phyloP scores from a whole-genome alignment of 805 yeast genomes.

The Lachancea dasiensis region DNA sequence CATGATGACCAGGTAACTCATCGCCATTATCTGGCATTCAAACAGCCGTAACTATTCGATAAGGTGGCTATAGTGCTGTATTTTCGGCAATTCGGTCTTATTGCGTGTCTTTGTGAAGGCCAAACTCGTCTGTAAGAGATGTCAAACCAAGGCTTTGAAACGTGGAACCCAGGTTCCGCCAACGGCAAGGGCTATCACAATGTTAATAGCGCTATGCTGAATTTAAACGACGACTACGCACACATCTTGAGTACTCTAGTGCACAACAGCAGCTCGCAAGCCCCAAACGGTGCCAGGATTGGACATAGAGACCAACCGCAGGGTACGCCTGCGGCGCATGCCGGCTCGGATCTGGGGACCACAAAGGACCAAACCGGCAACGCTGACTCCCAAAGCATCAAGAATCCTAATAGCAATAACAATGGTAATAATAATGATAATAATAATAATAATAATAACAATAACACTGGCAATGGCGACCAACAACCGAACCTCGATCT shows the following conservation, averaged over 20 bases:
- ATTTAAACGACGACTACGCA: conserved; percentile 25
- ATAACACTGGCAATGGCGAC: no score
- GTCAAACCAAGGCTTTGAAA: conserved; percentile 3
- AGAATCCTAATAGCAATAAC: no score
- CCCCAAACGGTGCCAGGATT: conserved; percentile 7
- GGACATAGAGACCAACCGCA: neutral
- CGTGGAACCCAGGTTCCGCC: conserved; percentile 6
- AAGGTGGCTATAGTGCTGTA: conserved; percentile 1
- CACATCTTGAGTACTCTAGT: conserved; percentile 23
- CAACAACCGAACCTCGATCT: conserved; percentile 23
- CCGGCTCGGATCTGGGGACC: no score
- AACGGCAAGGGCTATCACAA: conserved; percentile 4
- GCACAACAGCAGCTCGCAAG: conserved; percentile 13
- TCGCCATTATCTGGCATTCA: neutral
- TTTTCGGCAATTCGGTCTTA: neutral
- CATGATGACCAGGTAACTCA: no score
- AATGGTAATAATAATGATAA: no score
- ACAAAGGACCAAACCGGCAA: no score
- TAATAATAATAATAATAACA: no score
- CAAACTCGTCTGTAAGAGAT: neutral
- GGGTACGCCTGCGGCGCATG: conserved; percentile 6
- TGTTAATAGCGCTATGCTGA: conserved; percentile 18
- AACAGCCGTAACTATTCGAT: no score
- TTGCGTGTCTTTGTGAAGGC: no score
- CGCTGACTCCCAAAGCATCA: no score